Percentiles rank a stretch among this genome's conserved stretches.
Conservation (phyloP, 2,329 filamentous ascomycete species). For the Neopestalotiopsis sp. region DNA sequence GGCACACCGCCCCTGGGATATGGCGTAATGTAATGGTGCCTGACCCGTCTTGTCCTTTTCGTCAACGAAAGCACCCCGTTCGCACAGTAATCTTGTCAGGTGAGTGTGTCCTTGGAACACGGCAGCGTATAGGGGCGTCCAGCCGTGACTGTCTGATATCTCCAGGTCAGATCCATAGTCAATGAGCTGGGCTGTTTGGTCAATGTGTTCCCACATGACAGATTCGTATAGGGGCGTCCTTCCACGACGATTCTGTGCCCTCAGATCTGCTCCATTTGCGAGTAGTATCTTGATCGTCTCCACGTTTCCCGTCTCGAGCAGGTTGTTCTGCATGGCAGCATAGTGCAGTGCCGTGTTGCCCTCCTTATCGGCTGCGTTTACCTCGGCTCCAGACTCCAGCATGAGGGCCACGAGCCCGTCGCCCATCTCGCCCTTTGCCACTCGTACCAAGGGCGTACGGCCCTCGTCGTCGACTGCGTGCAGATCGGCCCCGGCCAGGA, state of each 20-base stretch:
- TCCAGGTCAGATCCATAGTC: constrained; percentile 30
- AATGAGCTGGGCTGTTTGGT: constrained; percentile 26
- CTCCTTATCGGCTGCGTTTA: constrained; percentile 26
- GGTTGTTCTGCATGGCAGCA: constrained; percentile 26
- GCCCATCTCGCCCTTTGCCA: constrained; percentile 29
- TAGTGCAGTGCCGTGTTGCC: constrained; percentile 29
- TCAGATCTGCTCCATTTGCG: constrained; percentile 28
- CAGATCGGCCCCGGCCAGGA: constrained; percentile 28
- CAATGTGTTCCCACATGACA: constrained; percentile 25
- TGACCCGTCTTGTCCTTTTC: constrained; percentile 30
- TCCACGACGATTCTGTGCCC: constrained; percentile 25
- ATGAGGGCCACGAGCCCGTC: constrained; percentile 28
- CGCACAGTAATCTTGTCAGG: constrained; percentile 27
- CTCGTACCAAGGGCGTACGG: constrained; percentile 28
- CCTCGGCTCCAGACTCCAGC: constrained; percentile 28
- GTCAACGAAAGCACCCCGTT: constrained; percentile 27
- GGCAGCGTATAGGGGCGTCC: constrained; percentile 27
- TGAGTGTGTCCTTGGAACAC: constrained; percentile 26
- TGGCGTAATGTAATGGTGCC: constrained; percentile 29
- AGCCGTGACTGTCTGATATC: constrained; percentile 26
- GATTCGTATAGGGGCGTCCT: constrained; percentile 29
- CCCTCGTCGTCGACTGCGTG: constrained; percentile 23
- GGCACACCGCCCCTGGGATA: constrained; percentile 27
- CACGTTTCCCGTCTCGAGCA: constrained; percentile 26
- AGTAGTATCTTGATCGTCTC: constrained; percentile 26